Evolutionary conservation across 2,329 filamentous ascomycete genomes (phyloP).

Genomic region (Trichophaea hybrida): DNA sequence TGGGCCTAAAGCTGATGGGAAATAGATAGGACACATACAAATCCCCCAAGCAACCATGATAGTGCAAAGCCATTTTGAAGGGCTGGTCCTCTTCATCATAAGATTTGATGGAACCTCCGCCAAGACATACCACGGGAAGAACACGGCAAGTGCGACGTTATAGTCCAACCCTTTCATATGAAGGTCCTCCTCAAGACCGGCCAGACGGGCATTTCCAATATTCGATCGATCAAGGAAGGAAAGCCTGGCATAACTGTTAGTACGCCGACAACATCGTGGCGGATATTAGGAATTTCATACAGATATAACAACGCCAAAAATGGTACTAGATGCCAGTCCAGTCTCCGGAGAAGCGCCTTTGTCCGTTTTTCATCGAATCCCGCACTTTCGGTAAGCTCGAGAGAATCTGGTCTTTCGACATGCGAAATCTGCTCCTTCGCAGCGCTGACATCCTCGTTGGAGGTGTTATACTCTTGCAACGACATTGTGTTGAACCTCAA

Average conservation of each 20-base stretch:
- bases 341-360: slow-evolving; percentile 40
- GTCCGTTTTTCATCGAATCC: slow-evolving; percentile 34
- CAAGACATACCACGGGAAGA: slow-evolving; percentile 42
- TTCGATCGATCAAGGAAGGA: slow-evolving; percentile 42
- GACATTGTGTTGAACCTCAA: neutral
- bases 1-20: slow-evolving; percentile 26
- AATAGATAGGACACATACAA: slow-evolving; percentile 7
- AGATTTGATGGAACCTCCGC: slow-evolving; percentile 45
- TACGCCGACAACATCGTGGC: neutral
- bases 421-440: neutral
- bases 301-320: slow-evolving; percentile 47
- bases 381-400: neutral
- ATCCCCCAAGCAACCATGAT: slow-evolving; percentile 35
- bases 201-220: slow-evolving; percentile 36
- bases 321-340: slow-evolving; percentile 44
- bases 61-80: slow-evolving; percentile 39
- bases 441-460: neutral
- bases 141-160: slow-evolving; percentile 36
- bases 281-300: slow-evolving; percentile 26
- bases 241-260: slow-evolving; percentile 29
- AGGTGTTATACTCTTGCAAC: neutral
- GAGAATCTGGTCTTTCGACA: neutral
- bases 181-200: slow-evolving; percentile 31
- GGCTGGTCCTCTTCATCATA: slow-evolving; percentile 39
- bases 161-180: slow-evolving; percentile 25